Percentiles rank a stretch among this genome's conserved stretches.
phyloP scores from a whole-genome alignment of 257 asterid genomes.

The Handroanthus guayacan region DNA sequence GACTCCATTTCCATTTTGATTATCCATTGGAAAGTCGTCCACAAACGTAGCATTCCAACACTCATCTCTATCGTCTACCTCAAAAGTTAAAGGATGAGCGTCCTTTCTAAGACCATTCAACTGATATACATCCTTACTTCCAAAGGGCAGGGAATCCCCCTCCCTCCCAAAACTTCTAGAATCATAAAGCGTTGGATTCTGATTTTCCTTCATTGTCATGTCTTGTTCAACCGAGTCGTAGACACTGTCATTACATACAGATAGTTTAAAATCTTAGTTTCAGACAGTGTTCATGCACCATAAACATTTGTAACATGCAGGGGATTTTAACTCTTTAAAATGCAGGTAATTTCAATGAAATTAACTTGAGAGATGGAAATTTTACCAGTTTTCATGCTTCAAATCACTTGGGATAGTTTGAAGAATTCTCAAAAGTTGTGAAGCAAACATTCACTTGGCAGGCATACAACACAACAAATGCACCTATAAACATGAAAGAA shows the following conservation, averaged over 20 bases:
- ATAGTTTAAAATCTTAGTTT: slow-evolving; percentile 38
- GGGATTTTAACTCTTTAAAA: slow-evolving; percentile 15
- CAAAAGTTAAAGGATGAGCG: slow-evolving; percentile 24
- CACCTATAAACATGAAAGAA: slow-evolving; percentile 24
- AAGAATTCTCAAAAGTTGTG: slow-evolving; percentile 69
- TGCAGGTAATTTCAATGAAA: slow-evolving; percentile 4
- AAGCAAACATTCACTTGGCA: slow-evolving; percentile 69
- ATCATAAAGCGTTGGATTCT: slow-evolving; percentile 35
- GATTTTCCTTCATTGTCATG: slow-evolving; percentile 59
- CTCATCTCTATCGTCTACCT: slow-evolving; percentile 35
- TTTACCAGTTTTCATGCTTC: slow-evolving; percentile 60
- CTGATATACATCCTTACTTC: slow-evolving; percentile 35
- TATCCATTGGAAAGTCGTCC: slow-evolving; percentile 42
- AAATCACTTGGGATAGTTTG: slow-evolving; percentile 61
- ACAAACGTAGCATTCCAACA: slow-evolving; percentile 40
- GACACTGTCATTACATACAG: slow-evolving; percentile 51
- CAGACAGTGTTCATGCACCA: slow-evolving; percentile 12
- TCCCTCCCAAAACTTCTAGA: slow-evolving; percentile 44
- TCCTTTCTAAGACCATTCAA: slow-evolving; percentile 37
- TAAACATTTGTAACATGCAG: slow-evolving; percentile 20
- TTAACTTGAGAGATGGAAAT: slow-evolving; percentile 19
- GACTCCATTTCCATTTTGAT: slow-evolving; percentile 34
- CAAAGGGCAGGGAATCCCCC: slow-evolving; percentile 38
- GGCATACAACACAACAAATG: slow-evolving; percentile 28
- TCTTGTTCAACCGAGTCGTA: slow-evolving; percentile 48